Evolutionary conservation across 352 stramenopile genomes (phyloP), one percentile per base, ranked within the genome.

Genomic region (Phytopythium sindhum): DNA sequence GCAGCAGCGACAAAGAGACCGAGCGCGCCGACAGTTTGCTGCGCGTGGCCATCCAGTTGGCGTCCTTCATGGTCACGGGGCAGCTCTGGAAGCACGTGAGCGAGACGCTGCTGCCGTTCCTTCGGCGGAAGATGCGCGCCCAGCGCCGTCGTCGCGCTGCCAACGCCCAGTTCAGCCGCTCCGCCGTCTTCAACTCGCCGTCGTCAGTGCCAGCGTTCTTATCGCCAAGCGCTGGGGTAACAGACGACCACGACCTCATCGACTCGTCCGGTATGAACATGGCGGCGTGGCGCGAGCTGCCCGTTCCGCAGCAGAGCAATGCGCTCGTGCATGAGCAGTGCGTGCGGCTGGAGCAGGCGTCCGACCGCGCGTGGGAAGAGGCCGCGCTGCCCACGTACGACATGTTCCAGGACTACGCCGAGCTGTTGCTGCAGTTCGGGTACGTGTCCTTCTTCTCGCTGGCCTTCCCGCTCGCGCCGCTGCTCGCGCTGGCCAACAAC

Each of bases 381-480:
- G 84, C 95, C 54, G 84, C 95, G 61, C 77, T 97, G 19, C 86
- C 90, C 66, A 67, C 77, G 44, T 97, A 98, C 74, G 91, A 98
- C 63, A 98, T 89, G 68, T 98, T 98, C 69, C 89, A 96, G 31
- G 94, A 98, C 67, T 98, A 98, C 70, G 94, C 97, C 11, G 85
- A 93, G 70, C 91, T 95, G 81, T 67, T 98, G 47, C 94, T 98
- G 60, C 93, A 98, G 69, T 98, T 98, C 68, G 92, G 91, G 44
- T 98, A 98, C 72, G 93, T 98, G 41, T 96, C 91, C 23, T 98
- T 97, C 68, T 98, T 98, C 75, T 98, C 91, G 53, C 73, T 98
- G 17, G 88, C 96, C 2, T 90, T 98, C 48, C 94, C 96, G n/a
- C 85, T 98, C n/a, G 96, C 92, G 12, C 94, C 96, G 45, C 67